These are phyloP conservation scores for Orbilia oligospora DNA, from an alignment of 2,329 filamentous ascomycete species.

Conservation along the genomic window DNA sequence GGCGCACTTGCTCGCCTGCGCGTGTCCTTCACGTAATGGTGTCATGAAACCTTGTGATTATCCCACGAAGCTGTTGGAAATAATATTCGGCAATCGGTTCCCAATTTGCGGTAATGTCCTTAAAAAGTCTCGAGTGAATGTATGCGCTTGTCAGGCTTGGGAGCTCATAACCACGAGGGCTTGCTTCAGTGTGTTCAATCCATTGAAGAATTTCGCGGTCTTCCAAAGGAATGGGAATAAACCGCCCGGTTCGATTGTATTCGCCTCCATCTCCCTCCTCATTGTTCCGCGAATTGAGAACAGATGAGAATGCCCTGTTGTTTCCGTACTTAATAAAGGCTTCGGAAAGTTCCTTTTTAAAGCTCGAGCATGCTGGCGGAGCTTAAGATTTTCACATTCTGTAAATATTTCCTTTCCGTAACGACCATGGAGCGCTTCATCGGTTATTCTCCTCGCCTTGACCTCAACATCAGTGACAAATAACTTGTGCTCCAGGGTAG, in stretches of 20 bases:
- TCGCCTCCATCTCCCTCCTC: slow-evolving; percentile 28
- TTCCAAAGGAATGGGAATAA: neutral
- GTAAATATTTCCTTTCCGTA: slow-evolving; percentile 36
- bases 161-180: slow-evolving; percentile 24
- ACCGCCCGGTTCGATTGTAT: neutral
- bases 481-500: slow-evolving; percentile 15
- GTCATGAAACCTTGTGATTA: slow-evolving; percentile 20
- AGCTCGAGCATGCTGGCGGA: slow-evolving; percentile 31
- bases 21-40: slow-evolving; percentile 22
- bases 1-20: slow-evolving; percentile 21
- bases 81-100: slow-evolving; percentile 26
- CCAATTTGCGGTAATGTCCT: slow-evolving; percentile 33
- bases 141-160: slow-evolving; percentile 19
- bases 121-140: slow-evolving; percentile 29
- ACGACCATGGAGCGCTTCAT: slow-evolving; percentile 34
- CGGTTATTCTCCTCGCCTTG: slow-evolving; percentile 17
- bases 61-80: slow-evolving; percentile 1
- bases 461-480: slow-evolving; percentile 23
- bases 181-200: slow-evolving; percentile 19
- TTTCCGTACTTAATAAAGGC: slow-evolving; percentile 40
- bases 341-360: slow-evolving; percentile 16
- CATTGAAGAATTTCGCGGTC: slow-evolving; percentile 29
- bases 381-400: neutral
- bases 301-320: slow-evolving; percentile 22
- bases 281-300: neutral